Base-by-base conservation (phyloP, 306 rosid genomes). In the Sindora glabra region DNA sequence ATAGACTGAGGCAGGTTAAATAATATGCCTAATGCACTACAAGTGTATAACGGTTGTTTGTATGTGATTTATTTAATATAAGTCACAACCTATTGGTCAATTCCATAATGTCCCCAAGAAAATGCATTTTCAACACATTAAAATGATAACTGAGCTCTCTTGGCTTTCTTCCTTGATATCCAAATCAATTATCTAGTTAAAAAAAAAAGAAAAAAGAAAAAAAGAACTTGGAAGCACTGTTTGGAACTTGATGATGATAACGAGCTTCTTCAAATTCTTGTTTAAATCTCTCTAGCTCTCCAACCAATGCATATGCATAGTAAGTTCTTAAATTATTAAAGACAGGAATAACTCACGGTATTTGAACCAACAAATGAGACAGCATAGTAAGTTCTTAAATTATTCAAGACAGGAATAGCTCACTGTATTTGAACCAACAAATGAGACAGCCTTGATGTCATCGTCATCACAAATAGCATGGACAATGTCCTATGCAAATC, bases 391-490 rank as follows among this genome's bases (percentile, higher is more conserved):
- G n/a, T 34, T 48, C n/a, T 42, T 23, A 18, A 54, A 24, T 66
- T 15, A 16, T 46, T 13, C 50, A 32, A 36, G 6, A 39, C 8
- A 10, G 16, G 29, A 67, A 30, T 32, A 39, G 70, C 94, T 81
- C 67, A 81, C 94, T 3, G 62, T 53, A 61, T 79, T 79, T 53
- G 94, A 73, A 59, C 89, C 89, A 19, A 85, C 86, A 74, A 81
- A 81, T 19, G 94, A 85, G 58, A 85, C 62, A 59, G 89, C 94
- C 54, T 64, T 82, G 46, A 85, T 77, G 49, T 81, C 81, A 0
- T 76, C 92, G 24, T 81, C 86, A 71, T 81, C 92, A 76, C 92
- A 85, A 41, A 85, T 85, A 25, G 94, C 80, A 68, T 81, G 79
- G 26, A 81, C 82, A 56, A 76, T 65, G 48, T 82, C 89, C 94